Evolutionary conservation across 129 eudicot genomes (phyloP).

Genomic region (Lactuca sativa): DNA sequence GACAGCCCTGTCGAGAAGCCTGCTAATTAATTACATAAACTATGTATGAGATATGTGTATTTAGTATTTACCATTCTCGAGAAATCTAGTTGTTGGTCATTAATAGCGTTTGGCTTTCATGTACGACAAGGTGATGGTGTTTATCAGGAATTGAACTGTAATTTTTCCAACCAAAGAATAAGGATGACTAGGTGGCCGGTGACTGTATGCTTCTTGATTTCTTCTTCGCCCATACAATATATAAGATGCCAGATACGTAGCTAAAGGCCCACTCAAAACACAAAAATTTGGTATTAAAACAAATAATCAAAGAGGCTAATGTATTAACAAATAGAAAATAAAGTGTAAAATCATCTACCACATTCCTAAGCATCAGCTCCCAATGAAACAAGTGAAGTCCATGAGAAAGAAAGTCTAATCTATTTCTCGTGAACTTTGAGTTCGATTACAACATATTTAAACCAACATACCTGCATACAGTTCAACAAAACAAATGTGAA

Average conservation of each 20-base stretch:
- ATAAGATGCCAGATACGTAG: constrained; percentile 66
- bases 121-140: constrained; percentile 61
- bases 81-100: constrained; percentile 73
- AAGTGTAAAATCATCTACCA: constrained; percentile 1
- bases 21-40: no score
- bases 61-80: constrained; percentile 48
- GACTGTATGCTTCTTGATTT: constrained; percentile 59
- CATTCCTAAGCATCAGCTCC: constrained; percentile 88
- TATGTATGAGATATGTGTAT: not conserved
- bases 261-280: constrained; percentile 31
- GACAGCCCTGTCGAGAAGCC: no score
- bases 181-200: constrained; percentile 58
- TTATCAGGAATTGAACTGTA: constrained; percentile 75
- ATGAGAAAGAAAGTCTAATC: constrained; percentile 80
- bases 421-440: constrained; percentile 72
- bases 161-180: constrained; percentile 66
- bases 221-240: constrained; percentile 81
- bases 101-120: constrained; percentile 69
- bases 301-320: no score
- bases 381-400: constrained; percentile 60
- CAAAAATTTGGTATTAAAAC: not conserved
- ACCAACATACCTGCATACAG: not conserved
- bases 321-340: not conserved
- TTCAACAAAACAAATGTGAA: no score
- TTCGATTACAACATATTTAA: constrained; percentile 54